Base-by-base conservation (phyloP, 371 early-diverging fungal species). In the Rhizopus delemar region DNA sequence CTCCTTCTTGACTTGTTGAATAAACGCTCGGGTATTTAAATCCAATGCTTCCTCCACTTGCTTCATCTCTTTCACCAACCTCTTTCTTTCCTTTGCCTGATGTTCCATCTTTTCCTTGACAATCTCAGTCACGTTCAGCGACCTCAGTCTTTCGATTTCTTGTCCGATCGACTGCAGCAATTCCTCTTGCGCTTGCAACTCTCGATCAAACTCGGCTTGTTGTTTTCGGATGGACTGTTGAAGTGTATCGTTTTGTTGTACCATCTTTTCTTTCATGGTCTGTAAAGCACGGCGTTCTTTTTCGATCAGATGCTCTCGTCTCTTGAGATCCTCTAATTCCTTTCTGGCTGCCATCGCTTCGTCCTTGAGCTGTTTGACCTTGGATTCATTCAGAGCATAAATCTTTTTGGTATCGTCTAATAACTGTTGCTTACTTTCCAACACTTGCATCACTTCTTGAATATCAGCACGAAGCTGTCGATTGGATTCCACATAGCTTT, bases 341-440 rank as follows among this genome's bases (percentile, higher is more conserved):
- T 74, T 74, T 46, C 77, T 63, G 8, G 75, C 63, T 4, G 50
- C 57, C 22, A 63, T 51, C 1, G 75, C 78, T 52, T 74, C 73
- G 5, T 68, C 66, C 36, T 73, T 72, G 13, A 77, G 55, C n/a
- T 60, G 55, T 36, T 74, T 77, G 8, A 74, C 74, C 58, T 59
- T 59, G 13, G 51, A 55, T 32, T 67, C 67, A 41, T 55, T 59
- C 12, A 34, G 41, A 6, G 58, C 49, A 3, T 70, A 74, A 0
- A 61, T 32, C 49, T 62, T 56, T 31, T 73, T 74, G 45, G 69
- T 74, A 12, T 56, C 41, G 29, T 74, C 70, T 35, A 77, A 46
- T 16, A 70, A 41, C 35, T 69, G 65, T 59, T 77, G 78, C 53
- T 77, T 77, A 2, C 62, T 52, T 54, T 74, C 73, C 9, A 77